Evolutionary conservation across 805 yeast genomes (phyloP).

Genomic region (Metschnikowia hibisci): DNA sequence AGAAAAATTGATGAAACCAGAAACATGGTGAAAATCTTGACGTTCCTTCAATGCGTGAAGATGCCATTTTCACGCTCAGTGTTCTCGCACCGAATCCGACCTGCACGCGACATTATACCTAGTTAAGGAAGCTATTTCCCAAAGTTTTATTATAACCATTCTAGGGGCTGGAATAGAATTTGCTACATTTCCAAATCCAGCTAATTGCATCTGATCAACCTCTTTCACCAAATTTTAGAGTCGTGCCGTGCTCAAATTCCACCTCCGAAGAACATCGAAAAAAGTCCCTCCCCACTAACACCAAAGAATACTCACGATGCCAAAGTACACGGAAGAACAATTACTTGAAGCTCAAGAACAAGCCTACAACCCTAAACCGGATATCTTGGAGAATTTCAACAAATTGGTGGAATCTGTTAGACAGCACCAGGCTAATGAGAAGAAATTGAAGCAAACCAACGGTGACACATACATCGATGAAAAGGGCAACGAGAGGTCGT

Average conservation of each 20-base stretch:
- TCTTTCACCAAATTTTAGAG: not conserved
- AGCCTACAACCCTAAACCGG: conserved; percentile 58
- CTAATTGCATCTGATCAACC: not conserved
- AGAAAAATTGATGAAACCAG: too few relatives aligned
- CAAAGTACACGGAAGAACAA: conserved; percentile 68
- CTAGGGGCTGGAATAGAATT: too few relatives aligned
- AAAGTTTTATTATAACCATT: too few relatives aligned
- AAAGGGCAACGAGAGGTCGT: conserved; percentile 42
- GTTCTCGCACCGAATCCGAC: too few relatives aligned
- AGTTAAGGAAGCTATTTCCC: not conserved
- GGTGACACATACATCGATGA: conserved; percentile 47
- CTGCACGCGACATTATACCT: not conserved
- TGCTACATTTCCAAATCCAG: not conserved
- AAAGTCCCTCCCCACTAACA: conserved; percentile 1
- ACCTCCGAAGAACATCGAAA: conserved; percentile 8
- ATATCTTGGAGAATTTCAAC: conserved; percentile 61
- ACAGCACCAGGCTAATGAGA: conserved; percentile 38
- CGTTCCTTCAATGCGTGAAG: too few relatives aligned
- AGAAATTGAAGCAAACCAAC: conserved; percentile 29
- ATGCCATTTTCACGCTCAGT: too few relatives aligned
- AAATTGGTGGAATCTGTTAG: conserved; percentile 64
- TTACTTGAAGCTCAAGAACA: conserved; percentile 53
- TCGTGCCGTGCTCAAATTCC: conserved; percentile 14
- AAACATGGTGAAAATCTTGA: too few relatives aligned
- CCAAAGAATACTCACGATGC: conserved; percentile 28